Base-by-base conservation (phyloP, 176 grass and related monocot species). In the Juncus inflexus region DNA sequence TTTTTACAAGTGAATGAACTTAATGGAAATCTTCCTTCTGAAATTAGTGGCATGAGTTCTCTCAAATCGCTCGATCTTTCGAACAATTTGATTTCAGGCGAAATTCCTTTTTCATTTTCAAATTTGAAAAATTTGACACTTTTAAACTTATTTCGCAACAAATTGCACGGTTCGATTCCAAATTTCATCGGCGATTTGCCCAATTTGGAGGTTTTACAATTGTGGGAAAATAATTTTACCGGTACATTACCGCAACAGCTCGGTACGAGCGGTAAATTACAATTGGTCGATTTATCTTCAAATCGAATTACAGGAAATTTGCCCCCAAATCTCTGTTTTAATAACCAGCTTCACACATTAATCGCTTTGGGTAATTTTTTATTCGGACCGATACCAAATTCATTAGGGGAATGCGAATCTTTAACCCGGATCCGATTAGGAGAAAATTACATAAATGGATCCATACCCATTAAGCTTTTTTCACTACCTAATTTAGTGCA, bases 201-300 rank as follows among this genome's bases (percentile, higher is more conserved):
- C 37, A 83, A n/a, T 58, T 77, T 96, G 58, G 91, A 96, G 69
- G 91, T 96, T 40, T 86, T 96, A 13, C 91, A 96, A 79, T 16
- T 96, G 43, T 96, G 91, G 91, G 91, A 96, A 66, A 96, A 96
- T 75, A 96, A 96, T 71, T 87, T 96, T 62, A 96, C 91, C 0
- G 91, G 91, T 36, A 69, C 70, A 8, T 79, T 96, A 9, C 91
- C 91, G 7, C 7, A 61, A 10, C 60, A 62, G 12, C 84, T 96
- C 47, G 91, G 91, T 49, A 68, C 81, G 11, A 85, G 58, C 41
- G 87, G 78, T 10, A 52, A 28, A 4, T 67, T 95, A 13, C 83
- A 55, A 57, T 77, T 95, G 9, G 80, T 95, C 15, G 91, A 95
- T 74, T 62, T 95, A 11, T 90, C 86, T 38, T 90, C 91, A 0